phyloP scores from a whole-genome alignment of 192 early-diverging fungal genomes.

The Podila horticola region DNA sequence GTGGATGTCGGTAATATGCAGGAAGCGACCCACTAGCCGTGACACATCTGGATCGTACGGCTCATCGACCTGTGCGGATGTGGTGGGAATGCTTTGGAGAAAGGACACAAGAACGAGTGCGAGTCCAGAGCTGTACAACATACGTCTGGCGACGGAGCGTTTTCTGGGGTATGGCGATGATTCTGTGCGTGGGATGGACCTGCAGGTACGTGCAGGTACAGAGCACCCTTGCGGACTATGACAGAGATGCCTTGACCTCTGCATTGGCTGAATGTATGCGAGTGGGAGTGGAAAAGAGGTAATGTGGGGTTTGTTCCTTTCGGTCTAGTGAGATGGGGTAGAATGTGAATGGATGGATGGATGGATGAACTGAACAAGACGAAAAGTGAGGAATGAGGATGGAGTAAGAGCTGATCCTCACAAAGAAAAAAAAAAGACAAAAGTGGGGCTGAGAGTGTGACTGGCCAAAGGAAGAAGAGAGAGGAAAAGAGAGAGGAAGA shows the following conservation, averaged over 20 bases:
- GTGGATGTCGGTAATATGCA: slow-evolving; percentile 85
- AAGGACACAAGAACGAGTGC: slow-evolving; percentile 1
- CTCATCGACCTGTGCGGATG: neutral
- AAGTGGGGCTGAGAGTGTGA: neutral
- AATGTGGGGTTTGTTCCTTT: neutral
- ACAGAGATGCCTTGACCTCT: neutral
- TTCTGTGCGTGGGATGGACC: neutral
- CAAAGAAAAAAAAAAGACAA: neutral
- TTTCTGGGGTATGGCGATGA: neutral
- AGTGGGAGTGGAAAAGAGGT: neutral
- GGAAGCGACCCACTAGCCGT: slow-evolving; percentile 62
- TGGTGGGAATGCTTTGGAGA: neutral
- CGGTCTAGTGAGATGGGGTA: neutral
- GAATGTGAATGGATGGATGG: neutral
- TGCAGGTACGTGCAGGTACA: neutral
- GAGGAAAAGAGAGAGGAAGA: neutral
- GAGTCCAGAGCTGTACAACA: neutral
- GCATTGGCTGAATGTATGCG: neutral
- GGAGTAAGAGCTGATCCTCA: neutral
- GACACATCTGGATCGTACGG: slow-evolving; percentile 30
- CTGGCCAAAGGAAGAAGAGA: neutral
- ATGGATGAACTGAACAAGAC: neutral
- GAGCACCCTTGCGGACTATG: neutral
- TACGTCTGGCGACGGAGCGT: neutral
- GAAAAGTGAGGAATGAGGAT: neutral